Base-by-base conservation (phyloP, 345 rosid genomes). In the Sonneratia alba region DNA sequence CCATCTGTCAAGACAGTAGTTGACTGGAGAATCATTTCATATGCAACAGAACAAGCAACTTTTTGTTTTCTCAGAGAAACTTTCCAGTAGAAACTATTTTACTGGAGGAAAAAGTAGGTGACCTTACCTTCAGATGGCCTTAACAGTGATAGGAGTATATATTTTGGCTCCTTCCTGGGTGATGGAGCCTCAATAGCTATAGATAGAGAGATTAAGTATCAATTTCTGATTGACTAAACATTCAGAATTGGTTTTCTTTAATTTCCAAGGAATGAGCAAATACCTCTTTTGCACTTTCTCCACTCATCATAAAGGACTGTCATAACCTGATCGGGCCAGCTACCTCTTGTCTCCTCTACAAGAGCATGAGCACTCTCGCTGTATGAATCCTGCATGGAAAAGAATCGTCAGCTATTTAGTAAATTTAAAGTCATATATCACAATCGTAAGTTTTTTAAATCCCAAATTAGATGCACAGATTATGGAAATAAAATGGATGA, bases 201-300 rank as follows among this genome's bases (percentile, higher is more conserved):
- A 82, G 78, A 62, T 14, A 77, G 74, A 74, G 66, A 62, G 18
- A 32, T 6, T 1, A 62, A 62, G 37, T 62, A 27, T 10, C 18
- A 62, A 62, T 62, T 27, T 27, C 27, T 32, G 6, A 37, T 24
- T 11, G 19, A 27, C 16, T 27, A 62, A 62, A 62, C 34, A 62
- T 8, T 32, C 2, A 62, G 66, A 62, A 34, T n/a, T 62, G 66
- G 37, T 32, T 27, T 62, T 21, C 18, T 34, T 62, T 16, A 62
- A 62, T 32, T 62, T 62, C 19, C 0, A 12, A 62, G 0, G 27
- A 27, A 18, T 56, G 21, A 61, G 59, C 43, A 79, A 68, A 72
- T 86, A 85, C 99, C 99, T 88, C 85, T 85, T 85, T 92, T 95
- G 87, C 99, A 95, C 79, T 86, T 88, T 77, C 85, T 89, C 99